Conservation (phyloP, 225 moss, liverwort and hornwort genomes). For the Marchantia paleacea region DNA sequence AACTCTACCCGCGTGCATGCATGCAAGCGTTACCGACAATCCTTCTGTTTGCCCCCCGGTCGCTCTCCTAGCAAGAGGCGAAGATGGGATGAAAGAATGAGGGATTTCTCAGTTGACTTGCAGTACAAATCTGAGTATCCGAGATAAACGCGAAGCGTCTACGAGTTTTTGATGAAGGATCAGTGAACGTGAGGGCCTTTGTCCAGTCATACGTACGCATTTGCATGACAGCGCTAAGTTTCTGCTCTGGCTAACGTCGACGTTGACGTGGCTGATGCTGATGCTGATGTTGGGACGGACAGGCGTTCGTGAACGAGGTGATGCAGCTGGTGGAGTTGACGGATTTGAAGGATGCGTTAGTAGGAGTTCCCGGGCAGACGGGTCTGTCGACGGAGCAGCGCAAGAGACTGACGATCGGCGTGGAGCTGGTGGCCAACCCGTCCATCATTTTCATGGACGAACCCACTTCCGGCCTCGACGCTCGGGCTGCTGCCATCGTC, state of each 20-base stretch:
- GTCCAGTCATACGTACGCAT: background rate
- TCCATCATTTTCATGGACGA: constrained; percentile 92
- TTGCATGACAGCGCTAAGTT: background rate
- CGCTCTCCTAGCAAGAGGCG: too few relatives aligned
- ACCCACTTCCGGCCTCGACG: background rate
- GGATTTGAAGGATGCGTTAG: constrained; percentile 47
- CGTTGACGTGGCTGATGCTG: background rate
- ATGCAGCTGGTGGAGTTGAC: constrained; percentile 74
- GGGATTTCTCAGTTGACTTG: background rate
- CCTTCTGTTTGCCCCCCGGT: too few relatives aligned
- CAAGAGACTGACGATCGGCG: constrained; percentile 80
- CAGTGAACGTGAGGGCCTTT: background rate
- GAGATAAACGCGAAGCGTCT: background rate
- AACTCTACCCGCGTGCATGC: background rate
- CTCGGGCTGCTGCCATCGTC: background rate
- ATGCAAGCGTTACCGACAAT: background rate
- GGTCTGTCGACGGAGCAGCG: constrained; percentile 80
- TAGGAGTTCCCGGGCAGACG: constrained; percentile 71
- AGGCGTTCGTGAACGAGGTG: constrained; percentile 80
- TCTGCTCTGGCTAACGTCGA: background rate
- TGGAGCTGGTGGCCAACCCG: constrained; percentile 80
- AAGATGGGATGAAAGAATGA: background rate
- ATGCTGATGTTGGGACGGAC: constrained; percentile 7
- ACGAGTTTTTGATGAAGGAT: background rate
- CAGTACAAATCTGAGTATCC: background rate